Percentiles rank a stretch among this genome's conserved stretches.
These are phyloP conservation scores for Gaertneriomyces sp. DNA, from an alignment of 192 early-diverging fungal species.

Conservation along the genomic window DNA sequence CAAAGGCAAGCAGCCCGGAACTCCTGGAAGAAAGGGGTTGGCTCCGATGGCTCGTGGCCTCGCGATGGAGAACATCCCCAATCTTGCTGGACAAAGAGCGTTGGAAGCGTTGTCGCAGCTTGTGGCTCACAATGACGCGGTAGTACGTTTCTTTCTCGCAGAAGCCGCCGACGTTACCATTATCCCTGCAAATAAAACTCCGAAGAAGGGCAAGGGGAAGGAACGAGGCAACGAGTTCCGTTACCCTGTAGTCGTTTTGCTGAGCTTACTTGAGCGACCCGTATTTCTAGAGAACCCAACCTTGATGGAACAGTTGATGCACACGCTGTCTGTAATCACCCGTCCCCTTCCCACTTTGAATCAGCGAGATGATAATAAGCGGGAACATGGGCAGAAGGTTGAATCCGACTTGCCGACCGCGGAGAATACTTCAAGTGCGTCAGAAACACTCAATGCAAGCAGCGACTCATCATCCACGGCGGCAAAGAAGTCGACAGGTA, in stretches of 20 bases:
- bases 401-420: constrained; percentile 13
- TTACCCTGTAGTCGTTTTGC: constrained; percentile 66
- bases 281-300: constrained; percentile 74
- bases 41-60: neutral
- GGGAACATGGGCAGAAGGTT: constrained; percentile 11
- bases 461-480: neutral
- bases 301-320: constrained; percentile 86
- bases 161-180: constrained; percentile 62
- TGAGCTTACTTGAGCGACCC: constrained; percentile 79
- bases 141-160: constrained; percentile 74
- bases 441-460: neutral
- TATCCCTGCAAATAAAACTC: constrained; percentile 14
- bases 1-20: constrained; percentile 38
- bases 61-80: constrained; percentile 67
- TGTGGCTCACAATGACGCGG: constrained; percentile 70
- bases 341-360: constrained; percentile 60
- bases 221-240: constrained; percentile 33
- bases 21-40: constrained; percentile 1
- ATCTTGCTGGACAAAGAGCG: constrained; percentile 84
- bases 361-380: constrained; percentile 15
- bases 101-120: constrained; percentile 80
- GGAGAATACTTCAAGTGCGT: neutral
- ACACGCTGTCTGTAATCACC: constrained; percentile 74
- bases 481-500: constrained; percentile 10
- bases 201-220: constrained; percentile 58